These are phyloP conservation scores for Backusella tarrabulga DNA, from an alignment of 192 early-diverging fungal species.

Conservation along the genomic window DNA sequence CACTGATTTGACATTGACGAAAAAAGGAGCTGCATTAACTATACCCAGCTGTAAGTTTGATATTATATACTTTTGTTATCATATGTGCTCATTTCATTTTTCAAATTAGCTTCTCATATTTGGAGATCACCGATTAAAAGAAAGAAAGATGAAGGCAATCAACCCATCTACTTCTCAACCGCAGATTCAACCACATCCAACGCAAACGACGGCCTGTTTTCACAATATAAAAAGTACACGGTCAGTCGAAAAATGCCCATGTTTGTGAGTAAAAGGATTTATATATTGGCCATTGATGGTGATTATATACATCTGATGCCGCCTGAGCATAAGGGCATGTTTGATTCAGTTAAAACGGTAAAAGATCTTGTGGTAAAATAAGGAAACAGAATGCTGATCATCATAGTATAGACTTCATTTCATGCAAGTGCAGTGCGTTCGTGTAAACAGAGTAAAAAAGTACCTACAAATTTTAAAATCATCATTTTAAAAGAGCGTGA, in stretches of 20 bases:
- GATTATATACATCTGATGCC: constrained; percentile 91
- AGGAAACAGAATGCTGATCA: neutral
- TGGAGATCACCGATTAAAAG: constrained; percentile 41
- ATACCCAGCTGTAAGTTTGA: constrained; percentile 31
- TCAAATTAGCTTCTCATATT: constrained; percentile 19
- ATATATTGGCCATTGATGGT: constrained; percentile 91
- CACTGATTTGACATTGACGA: constrained; percentile 71
- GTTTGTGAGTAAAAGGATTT: constrained; percentile 81
- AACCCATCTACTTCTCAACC: constrained; percentile 30
- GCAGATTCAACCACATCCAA: neutral
- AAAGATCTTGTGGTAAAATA: constrained; percentile 13
- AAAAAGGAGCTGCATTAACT: constrained; percentile 48
- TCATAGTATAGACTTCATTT: constrained; percentile 46
- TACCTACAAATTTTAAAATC: constrained; percentile 67
- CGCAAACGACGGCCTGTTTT: constrained; percentile 21
- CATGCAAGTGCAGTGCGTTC: constrained; percentile 61
- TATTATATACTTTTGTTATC: neutral
- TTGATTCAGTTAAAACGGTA: constrained; percentile 83
- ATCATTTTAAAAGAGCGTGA: constrained; percentile 56
- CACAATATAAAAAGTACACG: constrained; percentile 65
- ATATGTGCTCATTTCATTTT: neutral
- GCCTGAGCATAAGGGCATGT: constrained; percentile 72
- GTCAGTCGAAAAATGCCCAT: constrained; percentile 85
- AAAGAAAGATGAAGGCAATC: constrained; percentile 32
- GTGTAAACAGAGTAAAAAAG: constrained; percentile 71